phyloP scores from a whole-genome alignment of 2,329 filamentous ascomycete genomes.

The Calycina marina region DNA sequence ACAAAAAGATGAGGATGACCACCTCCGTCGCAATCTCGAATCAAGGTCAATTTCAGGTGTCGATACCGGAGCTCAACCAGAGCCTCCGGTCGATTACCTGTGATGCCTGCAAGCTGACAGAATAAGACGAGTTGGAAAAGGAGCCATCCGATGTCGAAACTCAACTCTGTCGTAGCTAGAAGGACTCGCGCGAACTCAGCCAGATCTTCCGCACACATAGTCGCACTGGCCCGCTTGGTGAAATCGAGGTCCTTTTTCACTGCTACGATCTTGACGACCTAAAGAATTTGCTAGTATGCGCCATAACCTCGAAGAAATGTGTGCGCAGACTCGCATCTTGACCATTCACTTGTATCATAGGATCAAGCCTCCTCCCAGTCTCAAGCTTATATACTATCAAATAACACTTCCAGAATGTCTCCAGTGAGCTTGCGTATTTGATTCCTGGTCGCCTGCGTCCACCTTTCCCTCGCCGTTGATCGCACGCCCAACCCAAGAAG shows the following conservation, averaged over 20 bases:
- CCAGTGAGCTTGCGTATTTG: not conserved
- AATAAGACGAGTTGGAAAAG: conserved; percentile 16
- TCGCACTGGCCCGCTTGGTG: not conserved
- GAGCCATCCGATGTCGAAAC: conserved; percentile 19
- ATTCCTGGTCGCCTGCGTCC: not conserved
- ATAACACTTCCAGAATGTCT: conserved; percentile 9
- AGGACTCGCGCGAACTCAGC: not conserved
- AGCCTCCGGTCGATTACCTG: conserved; percentile 12
- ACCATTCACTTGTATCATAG: conserved; percentile 3
- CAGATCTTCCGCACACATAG: not conserved
- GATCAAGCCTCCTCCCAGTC: conserved; percentile 4
- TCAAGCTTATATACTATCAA: conserved; percentile 2
- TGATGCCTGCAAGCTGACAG: conserved; percentile 20
- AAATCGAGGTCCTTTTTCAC: not conserved
- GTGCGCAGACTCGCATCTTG: conserved; percentile 2
- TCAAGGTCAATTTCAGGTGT: conserved; percentile 18
- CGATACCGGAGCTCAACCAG: conserved; percentile 17
- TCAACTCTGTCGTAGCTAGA: conserved; percentile 14
- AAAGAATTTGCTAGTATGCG: too few relatives aligned
- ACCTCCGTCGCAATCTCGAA: conserved; percentile 17
- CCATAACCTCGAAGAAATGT: too few relatives aligned
- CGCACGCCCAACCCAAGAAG: not conserved
- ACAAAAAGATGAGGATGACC: conserved; percentile 6
- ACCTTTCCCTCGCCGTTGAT: not conserved
- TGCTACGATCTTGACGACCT: conserved; percentile 16